Evolutionary conservation across 176 grass and related monocot species (phyloP), one percentile per base, ranked within the genome.

Genomic region (Oryza meridionalis): DNA sequence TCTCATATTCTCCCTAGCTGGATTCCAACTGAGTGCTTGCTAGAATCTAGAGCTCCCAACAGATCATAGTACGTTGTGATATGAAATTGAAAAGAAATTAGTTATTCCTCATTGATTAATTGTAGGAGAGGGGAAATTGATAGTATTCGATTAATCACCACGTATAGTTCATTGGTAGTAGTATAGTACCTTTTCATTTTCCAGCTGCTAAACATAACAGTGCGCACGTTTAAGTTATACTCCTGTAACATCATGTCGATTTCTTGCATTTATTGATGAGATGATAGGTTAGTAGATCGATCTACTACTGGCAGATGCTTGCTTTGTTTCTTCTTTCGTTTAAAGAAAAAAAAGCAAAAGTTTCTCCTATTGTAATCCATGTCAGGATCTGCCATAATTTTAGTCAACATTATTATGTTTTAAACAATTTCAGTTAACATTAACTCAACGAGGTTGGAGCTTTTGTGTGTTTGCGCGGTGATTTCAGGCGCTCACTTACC

Each of bases 71-170:
- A 35, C 4, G 35, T 6, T 37, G 35, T 37, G 53, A 58, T n/a
- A 21, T 58, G 11, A 37, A 82, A 82, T 15, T 7, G 33, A 45
- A 62, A 70, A 70, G 5, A 62, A 55, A 76, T 49, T 77, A 21
- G 32, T 21, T 62, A 21, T 24, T 62, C 3, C 58, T n/a, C 58
- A n/a, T 24, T 62, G n/a, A 24, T 62, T 62, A 24, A 10, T 37
- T 67, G 13, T 14, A 67, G 11, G 10, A 37, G 9, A 70, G 37
- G 38, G 19, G 21, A 3, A 11, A 38, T 40, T 40, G 38, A 38
- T 38, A 19, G 11, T 38, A 40, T n/a, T 58, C 53, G 6, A 40
- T 9, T 9, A 42, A 37, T 16, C 32, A 69, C 64, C 64, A 27
- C 25, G 2, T 61, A 61, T 6, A 10, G 4, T 83, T 25, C 7